A percentile compares a stretch with the other conserved stretches of the same genome.
phyloP scores from a whole-genome alignment of 2,329 filamentous ascomycete genomes.

The Fusarium sp. region DNA sequence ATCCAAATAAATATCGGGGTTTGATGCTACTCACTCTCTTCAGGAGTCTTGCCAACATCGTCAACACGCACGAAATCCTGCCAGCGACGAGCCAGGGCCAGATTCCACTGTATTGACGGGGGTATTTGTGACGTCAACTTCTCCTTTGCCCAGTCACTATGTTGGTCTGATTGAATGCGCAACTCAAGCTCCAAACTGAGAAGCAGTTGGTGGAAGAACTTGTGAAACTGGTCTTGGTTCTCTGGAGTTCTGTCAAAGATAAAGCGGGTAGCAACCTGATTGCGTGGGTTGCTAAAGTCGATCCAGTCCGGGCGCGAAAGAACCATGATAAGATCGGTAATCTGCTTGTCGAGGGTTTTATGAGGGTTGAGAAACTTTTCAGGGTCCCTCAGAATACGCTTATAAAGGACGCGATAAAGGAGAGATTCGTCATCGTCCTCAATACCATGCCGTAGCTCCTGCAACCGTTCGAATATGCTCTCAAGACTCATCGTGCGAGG shows the following conservation, averaged over 20 bases:
- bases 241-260: conserved; percentile 70
- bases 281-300: conserved; percentile 75
- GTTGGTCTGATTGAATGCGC: conserved; percentile 72
- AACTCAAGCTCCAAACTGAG: conserved; percentile 78
- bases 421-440: conserved; percentile 68
- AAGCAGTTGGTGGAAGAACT: conserved; percentile 82
- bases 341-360: conserved; percentile 75
- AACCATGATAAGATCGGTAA: conserved; percentile 76
- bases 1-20: background rate
- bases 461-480: conserved; percentile 68
- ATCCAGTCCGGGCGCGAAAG: conserved; percentile 78
- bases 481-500: conserved; percentile 71
- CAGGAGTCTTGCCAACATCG: conserved; percentile 63
- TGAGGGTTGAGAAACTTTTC: conserved; percentile 71
- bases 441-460: conserved; percentile 66
- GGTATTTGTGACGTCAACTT: conserved; percentile 73
- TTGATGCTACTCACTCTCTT: conserved; percentile 56
- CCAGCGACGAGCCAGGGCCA: conserved; percentile 80
- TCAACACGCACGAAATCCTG: conserved; percentile 76
- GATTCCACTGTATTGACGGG: conserved; percentile 76
- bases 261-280: conserved; percentile 79
- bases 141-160: conserved; percentile 72
- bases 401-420: conserved; percentile 74
- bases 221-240: conserved; percentile 68
- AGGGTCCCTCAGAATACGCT: conserved; percentile 73